phyloP scores from a whole-genome alignment of 805 yeast genomes.

The Suhomyces vadensis region DNA sequence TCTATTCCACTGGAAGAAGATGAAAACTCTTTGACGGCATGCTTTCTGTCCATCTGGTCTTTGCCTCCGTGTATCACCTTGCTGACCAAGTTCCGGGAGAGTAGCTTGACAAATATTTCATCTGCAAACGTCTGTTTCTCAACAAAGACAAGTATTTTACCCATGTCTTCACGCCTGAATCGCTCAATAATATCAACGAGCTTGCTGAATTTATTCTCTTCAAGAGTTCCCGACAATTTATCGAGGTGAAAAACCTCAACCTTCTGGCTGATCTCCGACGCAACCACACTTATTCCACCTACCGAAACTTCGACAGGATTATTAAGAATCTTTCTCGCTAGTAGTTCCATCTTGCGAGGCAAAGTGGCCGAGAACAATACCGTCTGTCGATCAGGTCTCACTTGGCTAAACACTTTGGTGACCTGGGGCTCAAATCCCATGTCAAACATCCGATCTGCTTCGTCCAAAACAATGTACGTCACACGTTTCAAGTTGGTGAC shows the following conservation, averaged over 20 bases:
- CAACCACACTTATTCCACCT: conserved; percentile 79
- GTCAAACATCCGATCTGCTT: conserved; percentile 96
- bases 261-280: conserved; percentile 73
- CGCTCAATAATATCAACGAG: conserved; percentile 58
- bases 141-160: conserved; percentile 76
- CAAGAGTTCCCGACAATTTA: conserved; percentile 12
- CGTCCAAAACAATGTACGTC: conserved; percentile 87
- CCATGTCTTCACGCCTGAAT: conserved; percentile 28
- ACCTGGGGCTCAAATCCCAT: conserved; percentile 98
- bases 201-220: conserved; percentile 50
- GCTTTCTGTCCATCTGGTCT: conserved; percentile 78
- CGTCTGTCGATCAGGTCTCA: conserved; percentile 85
- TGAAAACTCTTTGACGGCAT: conserved; percentile 68
- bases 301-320: conserved; percentile 76
- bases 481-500: conserved; percentile 66
- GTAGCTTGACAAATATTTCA: conserved; percentile 53
- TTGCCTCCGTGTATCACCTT: conserved; percentile 89
- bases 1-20: conserved; percentile 53
- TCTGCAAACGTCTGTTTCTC: conserved; percentile 91
- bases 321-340: conserved; percentile 65
- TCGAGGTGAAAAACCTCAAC: conserved; percentile 60
- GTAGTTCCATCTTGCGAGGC: conserved; percentile 71
- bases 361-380: conserved; percentile 94
- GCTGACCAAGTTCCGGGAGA: conserved; percentile 55
- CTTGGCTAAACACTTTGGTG: conserved; percentile 68